Base-by-base conservation (phyloP, 139 green algal species). In the Chlamydomonas sphaeroides region DNA sequence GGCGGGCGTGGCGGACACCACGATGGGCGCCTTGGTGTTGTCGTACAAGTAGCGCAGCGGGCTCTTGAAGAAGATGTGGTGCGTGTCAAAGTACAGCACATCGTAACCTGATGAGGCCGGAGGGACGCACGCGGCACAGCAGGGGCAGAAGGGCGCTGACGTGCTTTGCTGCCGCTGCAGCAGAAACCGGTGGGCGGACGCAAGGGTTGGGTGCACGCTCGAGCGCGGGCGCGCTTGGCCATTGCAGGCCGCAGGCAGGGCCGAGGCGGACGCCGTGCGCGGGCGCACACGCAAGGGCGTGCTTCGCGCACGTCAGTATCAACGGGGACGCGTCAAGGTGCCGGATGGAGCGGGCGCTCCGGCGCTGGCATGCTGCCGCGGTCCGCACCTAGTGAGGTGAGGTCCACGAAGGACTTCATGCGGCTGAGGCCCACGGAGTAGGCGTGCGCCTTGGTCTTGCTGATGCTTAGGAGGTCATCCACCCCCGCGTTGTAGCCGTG, bases 21-120 rank as follows among this genome's bases (percentile, higher is more conserved):
- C 75, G 5, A 82, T 14, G 10, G n/a, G 42, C 0, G 62, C 59
- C n/a, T 32, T 49, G 0, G 75, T 72, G n/a, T 63, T 21, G 14
- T 20, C n/a, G 45, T 82, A 82, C 21, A 82, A 38, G 62, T 82
- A 72, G 38, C 48, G 38, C 1, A 82, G 45, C 32, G 75, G 75
- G 45, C 73, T 63, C 35, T 72, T 33, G 26, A 82, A 82, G 62
- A 82, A 82, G 42, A 45, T 71, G 15, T 82, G 75, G 62, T 82
- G 75, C 8, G 45, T 32, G 75, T 82, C 75, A n/a, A 82, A 82
- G 63, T 82, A 82, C 0, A 82, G 26, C 1, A 82, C 32, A 18
- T 82, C 75, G 21, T 82, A 82, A 14, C 75, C 75, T 80, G 74
- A 6, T 7, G n/a, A n/a, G n/a, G n/a, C n/a, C n/a, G n/a, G n/a